Conservation (phyloP, 2,329 filamentous ascomycete genomes). For the Emmonsiellopsis sp. region DNA sequence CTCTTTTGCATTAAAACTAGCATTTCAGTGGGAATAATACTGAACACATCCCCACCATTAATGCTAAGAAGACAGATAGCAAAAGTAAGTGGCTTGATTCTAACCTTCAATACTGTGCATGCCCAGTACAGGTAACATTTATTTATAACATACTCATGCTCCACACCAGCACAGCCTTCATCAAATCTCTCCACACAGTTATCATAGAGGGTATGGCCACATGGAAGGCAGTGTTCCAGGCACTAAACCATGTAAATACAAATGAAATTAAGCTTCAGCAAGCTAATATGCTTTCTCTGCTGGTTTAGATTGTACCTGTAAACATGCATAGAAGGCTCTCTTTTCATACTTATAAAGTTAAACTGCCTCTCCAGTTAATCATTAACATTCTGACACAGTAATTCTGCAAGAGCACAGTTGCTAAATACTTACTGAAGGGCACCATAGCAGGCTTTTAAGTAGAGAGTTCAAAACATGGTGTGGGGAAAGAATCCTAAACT, state of each 20-base stretch:
- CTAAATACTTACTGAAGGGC: slow-evolving; percentile 2
- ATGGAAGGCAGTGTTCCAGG: slow-evolving; percentile 13
- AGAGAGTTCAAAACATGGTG: slow-evolving; percentile 10
- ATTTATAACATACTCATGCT: neutral
- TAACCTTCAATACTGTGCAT: slow-evolving; percentile 9
- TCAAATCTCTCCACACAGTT: slow-evolving; percentile 16
- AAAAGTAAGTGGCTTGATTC: slow-evolving; percentile 17
- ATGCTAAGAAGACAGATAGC: slow-evolving; percentile 20
- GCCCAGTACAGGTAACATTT: neutral
- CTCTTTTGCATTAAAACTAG: slow-evolving; percentile 12
- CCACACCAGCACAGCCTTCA: neutral
- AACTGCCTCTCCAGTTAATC: neutral
- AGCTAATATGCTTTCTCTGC: slow-evolving; percentile 8
- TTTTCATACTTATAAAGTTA: neutral
- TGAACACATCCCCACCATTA: slow-evolving; percentile 17
- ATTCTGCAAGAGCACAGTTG: neutral
- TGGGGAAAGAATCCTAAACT: slow-evolving; percentile 9
- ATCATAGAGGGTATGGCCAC: slow-evolving; percentile 16
- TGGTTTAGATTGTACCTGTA: slow-evolving; percentile 4
- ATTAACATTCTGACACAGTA: slow-evolving; percentile 1
- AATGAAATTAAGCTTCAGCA: slow-evolving; percentile 12
- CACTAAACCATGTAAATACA: slow-evolving; percentile 14
- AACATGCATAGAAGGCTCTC: neutral
- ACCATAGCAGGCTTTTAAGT: slow-evolving; percentile 2
- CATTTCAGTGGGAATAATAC: slow-evolving; percentile 14